Percentiles rank a stretch among this genome's conserved stretches.
Evolutionary conservation across 345 rosid genomes (phyloP).

Genomic region (Combretum micranthum): DNA sequence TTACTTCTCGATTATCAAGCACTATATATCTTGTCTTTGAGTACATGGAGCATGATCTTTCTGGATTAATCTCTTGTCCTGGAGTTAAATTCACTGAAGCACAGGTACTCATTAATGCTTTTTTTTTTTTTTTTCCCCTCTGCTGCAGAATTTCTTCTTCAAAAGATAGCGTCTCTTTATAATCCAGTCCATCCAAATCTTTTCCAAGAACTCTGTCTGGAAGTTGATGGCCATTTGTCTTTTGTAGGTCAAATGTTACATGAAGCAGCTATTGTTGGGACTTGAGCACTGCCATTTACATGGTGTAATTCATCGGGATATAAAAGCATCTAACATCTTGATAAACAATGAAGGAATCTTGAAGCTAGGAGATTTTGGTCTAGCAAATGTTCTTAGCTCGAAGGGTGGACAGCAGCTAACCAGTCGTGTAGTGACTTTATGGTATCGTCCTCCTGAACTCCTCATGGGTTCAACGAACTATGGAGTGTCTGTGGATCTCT

Average conservation of each 20-base stretch:
- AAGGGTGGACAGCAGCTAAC: slow-evolving; percentile 24
- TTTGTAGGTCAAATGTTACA: slow-evolving; percentile 33
- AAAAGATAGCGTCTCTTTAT: too few species aligned
- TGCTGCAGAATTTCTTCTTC: background rate
- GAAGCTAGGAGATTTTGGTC: slow-evolving; percentile 38
- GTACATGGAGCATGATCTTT: slow-evolving; percentile 42
- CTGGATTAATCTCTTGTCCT: slow-evolving; percentile 30
- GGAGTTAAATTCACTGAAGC: slow-evolving; percentile 25
- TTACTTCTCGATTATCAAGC: slow-evolving; percentile 33
- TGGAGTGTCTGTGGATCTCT: slow-evolving; percentile 30
- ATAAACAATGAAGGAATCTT: slow-evolving; percentile 28
- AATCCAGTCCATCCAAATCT: too few species aligned
- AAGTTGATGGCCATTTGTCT: background rate
- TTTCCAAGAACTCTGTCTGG: background rate
- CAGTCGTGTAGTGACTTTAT: slow-evolving; percentile 41
- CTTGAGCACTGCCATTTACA: slow-evolving; percentile 35
- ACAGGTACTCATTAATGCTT: slow-evolving; percentile 17
- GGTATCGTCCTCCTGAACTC: slow-evolving; percentile 49
- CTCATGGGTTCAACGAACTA: slow-evolving; percentile 28
- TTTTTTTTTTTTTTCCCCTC: background rate
- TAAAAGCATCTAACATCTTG: slow-evolving; percentile 23
- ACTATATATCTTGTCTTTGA: slow-evolving; percentile 40
- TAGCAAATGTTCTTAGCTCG: slow-evolving; percentile 22
- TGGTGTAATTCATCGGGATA: slow-evolving; percentile 39
- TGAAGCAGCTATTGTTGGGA: slow-evolving; percentile 32